Evolutionary conservation across 2,329 filamentous ascomycete genomes (phyloP).

Genomic region (Emergomyces africanus): DNA sequence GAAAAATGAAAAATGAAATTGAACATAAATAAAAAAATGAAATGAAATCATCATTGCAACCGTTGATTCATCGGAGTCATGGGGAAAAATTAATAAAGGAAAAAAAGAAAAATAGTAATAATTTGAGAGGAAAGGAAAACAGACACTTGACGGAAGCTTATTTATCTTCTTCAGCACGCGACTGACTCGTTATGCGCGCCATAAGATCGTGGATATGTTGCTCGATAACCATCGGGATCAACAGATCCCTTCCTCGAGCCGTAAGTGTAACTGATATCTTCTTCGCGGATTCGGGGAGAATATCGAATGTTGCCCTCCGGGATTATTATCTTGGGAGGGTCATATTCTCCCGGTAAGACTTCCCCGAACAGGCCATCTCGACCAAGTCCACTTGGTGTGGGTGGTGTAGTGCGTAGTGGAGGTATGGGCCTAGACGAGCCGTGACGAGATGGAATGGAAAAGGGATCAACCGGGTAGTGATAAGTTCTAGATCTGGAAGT

Average conservation of each 20-base stretch:
- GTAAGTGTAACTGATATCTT: constrained; percentile 6
- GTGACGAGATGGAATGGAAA: constrained; percentile 2
- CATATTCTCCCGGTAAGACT: neutral
- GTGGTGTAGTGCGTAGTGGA: constrained; percentile 1
- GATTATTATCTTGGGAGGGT: constrained; percentile 1
- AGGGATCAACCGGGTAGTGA: constrained; percentile 14
- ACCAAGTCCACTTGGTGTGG: neutral
- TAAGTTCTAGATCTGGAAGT: constrained; percentile 20
- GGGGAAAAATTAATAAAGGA: neutral
- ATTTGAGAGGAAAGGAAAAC: neutral
- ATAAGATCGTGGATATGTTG: constrained; percentile 11
- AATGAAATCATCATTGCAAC: neutral
- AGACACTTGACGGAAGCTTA: neutral
- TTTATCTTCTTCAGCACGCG: neutral
- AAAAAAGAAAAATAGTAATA: neutral
- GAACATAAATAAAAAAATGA: neutral
- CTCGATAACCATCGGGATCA: constrained; percentile 6
- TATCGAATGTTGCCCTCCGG: neutral
- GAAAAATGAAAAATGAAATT: neutral
- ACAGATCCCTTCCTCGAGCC: constrained; percentile 6
- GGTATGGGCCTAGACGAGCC: constrained; percentile 3
- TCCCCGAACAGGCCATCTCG: constrained; percentile 4
- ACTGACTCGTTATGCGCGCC: neutral
- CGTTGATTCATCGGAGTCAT: neutral
- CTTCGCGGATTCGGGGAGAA: constrained; percentile 3